A percentile compares a stretch with the other conserved stretches of the same genome.
These are phyloP conservation scores for Schizosaccharomyces osmophilus DNA, from an alignment of 805 yeast genomes.

Conservation along the genomic window DNA sequence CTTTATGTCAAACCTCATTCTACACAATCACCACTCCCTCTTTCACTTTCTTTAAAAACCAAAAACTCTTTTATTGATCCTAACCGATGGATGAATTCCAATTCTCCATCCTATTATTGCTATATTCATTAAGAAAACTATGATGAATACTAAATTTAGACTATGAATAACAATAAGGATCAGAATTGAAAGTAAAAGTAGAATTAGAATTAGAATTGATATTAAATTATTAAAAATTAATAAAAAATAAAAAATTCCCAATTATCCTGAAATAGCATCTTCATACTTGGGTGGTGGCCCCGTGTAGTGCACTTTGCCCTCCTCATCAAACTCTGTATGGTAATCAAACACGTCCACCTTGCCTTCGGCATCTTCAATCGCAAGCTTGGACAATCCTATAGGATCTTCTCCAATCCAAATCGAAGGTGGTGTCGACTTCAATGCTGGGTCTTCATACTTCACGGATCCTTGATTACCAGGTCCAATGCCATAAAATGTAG, in stretches of 20 bases:
- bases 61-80: background rate
- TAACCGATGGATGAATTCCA: no score
- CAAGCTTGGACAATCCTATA: conserved; percentile 16
- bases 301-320: background rate
- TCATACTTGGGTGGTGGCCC: background rate
- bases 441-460: conserved; percentile 11
- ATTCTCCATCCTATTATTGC: no score
- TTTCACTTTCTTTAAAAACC: no score
- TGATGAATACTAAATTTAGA: no score
- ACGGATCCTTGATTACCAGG: background rate
- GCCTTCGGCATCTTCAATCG: conserved; percentile 11
- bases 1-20: no score
- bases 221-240: no score
- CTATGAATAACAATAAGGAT: no score
- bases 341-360: background rate
- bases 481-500: background rate
- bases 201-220: no score
- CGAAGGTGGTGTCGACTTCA: conserved; percentile 12
- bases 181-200: no score
- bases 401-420: conserved; percentile 24
- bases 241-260: no score
- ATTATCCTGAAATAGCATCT: background rate
- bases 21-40: no score
- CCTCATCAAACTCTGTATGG: background rate
- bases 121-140: no score